Base-by-base conservation (phyloP, 1,284 basidiomycete genomes). In the Ganoderma multipileum region DNA sequence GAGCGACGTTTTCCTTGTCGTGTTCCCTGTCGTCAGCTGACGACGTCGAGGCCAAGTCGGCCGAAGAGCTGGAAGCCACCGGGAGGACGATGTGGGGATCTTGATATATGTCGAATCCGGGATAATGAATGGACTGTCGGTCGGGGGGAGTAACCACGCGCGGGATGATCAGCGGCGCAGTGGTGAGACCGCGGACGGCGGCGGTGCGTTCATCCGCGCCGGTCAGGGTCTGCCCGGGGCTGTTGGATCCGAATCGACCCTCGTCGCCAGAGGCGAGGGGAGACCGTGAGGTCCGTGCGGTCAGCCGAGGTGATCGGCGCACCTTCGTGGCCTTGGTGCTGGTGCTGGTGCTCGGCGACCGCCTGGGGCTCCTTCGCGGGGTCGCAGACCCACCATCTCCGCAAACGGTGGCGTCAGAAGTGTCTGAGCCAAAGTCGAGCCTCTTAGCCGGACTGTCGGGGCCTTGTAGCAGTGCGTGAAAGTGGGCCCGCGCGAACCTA, bases 91-190 rank as follows among this genome's bases (percentile, higher is more conserved):
- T 77, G 73, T 85, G 81, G 14, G 81, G 75, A 76, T 93, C 91
- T 72, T 81, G 84, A 76, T 86, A 84, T 57, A 93, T 83, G 64
- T 83, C 79, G 74, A 94, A 94, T 20, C 92, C 91, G 11, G 92
- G 92, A 76, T 91, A 92, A 75, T 93, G 92, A 42, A 84, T 81
- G 12, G 91, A 92, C 61, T 85, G 83, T 8, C 85, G 85, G 74
- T 91, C 85, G 54, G 81, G 78, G 28, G 81, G 81, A 20, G 84
- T 85, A 39, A 84, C 78, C 65, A 82, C 83, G 67, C 84, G 86
- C 28, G 84, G 81, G 64, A 84, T 75, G 63, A 79, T 67, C 28
- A 76, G 76, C 59, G 72, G 75, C 67, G 57, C 67, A n/a, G 67
- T 28, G 72, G 81, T 81, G 14, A 83, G 77, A 14, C 77, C 42